phyloP scores from a whole-genome alignment of 2,329 filamentous ascomycete genomes.

The Pochonia chlamydosporia region DNA sequence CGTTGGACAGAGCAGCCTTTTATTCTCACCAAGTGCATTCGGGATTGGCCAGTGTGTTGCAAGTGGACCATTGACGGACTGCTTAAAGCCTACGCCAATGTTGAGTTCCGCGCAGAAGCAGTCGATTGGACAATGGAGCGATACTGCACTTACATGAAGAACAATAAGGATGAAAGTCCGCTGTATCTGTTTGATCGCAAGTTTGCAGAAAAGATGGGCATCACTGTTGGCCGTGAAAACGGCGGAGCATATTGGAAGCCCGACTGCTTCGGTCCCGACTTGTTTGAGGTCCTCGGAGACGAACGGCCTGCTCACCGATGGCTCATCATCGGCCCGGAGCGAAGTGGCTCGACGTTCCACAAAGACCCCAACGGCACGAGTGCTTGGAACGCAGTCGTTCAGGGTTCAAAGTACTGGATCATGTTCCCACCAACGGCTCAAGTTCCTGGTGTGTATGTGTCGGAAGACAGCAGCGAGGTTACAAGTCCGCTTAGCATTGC shows the following conservation, averaged over 20 bases:
- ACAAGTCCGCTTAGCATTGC: constrained; percentile 91
- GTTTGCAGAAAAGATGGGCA: constrained; percentile 80
- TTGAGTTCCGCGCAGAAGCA: constrained; percentile 80
- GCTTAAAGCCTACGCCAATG: constrained; percentile 54
- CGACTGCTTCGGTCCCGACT: constrained; percentile 76
- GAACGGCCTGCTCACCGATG: constrained; percentile 84
- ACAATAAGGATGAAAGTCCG: constrained; percentile 79
- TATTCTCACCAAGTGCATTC: constrained; percentile 76
- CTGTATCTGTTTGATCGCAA: constrained; percentile 86
- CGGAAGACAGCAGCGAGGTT: constrained; percentile 83
- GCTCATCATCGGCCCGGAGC: constrained; percentile 83
- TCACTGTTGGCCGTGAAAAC: constrained; percentile 52
- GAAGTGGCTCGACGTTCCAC: constrained; percentile 91
- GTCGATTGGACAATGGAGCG: constrained; percentile 86
- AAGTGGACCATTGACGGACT: constrained; percentile 70
- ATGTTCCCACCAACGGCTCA: constrained; percentile 81
- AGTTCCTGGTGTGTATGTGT: constrained; percentile 87
- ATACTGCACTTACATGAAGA: constrained; percentile 76
- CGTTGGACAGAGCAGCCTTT: constrained; percentile 79
- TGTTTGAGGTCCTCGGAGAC: constrained; percentile 72
- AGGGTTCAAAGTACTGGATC: constrained; percentile 95
- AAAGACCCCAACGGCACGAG: constrained; percentile 70
- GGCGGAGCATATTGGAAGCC: constrained; percentile 68
- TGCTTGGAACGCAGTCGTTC: constrained; percentile 91
- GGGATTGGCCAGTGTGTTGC: constrained; percentile 70